A percentile compares a stretch with the other conserved stretches of the same genome.
Conservation (phyloP, 371 early-diverging fungal genomes). For the Chytridium lagenaria region DNA sequence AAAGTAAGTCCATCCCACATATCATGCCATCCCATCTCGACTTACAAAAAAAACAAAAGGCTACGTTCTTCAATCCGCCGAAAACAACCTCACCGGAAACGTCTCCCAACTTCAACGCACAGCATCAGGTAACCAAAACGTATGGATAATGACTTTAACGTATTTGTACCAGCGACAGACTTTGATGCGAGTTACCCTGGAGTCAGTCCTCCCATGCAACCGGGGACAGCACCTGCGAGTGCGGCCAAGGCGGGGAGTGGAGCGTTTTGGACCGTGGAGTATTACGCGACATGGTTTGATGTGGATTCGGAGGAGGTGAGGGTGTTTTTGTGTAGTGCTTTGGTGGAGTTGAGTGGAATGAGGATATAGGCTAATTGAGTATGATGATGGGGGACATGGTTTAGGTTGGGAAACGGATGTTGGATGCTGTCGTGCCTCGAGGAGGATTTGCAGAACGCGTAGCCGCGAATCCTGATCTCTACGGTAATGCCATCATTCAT, state of each 20-base stretch:
- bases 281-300: conserved; percentile 87
- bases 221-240: not conserved
- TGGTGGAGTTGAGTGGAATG: conserved; percentile 36
- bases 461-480: conserved; percentile 73
- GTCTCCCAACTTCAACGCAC: not conserved
- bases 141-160: conserved; percentile 7
- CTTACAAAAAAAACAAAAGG: too few relatives aligned
- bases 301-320: conserved; percentile 86
- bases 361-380: not conserved
- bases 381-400: too few relatives aligned
- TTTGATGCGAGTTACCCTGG: conserved; percentile 11
- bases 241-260: not conserved
- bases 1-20: conserved; percentile 31
- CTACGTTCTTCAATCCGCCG: conserved; percentile 50
- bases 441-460: conserved; percentile 61
- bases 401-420: conserved; percentile 59
- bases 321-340: not conserved
- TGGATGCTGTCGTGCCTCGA: conserved; percentile 58
- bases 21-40: not conserved
- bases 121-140: not conserved
- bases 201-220: not conserved
- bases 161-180: conserved; percentile 21
- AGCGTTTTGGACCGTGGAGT: conserved; percentile 81
- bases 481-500: conserved; percentile 57
- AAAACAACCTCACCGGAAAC: conserved; percentile 37